phyloP scores from a whole-genome alignment of 768 basidiomycete species.

The Pisolithus tinctorius region DNA sequence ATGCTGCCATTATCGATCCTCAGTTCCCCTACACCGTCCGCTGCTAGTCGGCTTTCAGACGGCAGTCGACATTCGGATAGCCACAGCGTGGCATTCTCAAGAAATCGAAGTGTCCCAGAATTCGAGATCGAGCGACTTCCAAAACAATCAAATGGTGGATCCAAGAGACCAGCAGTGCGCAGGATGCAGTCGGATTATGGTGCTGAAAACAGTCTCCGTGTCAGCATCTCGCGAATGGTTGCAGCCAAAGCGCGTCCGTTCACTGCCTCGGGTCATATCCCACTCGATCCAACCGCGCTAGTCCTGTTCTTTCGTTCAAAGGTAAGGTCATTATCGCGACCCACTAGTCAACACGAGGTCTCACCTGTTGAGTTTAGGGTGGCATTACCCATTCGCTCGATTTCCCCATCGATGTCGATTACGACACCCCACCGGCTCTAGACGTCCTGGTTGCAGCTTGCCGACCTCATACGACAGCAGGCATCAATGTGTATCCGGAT shows the following conservation, averaged over 20 bases:
- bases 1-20: conserved; percentile 26
- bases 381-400: conserved; percentile 76
- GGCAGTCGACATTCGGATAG: conserved; percentile 29
- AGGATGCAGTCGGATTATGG: conserved; percentile 38
- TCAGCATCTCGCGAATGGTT: conserved; percentile 50
- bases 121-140: conserved; percentile 62
- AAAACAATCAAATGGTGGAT: conserved; percentile 25
- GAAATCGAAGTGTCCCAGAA: conserved; percentile 40
- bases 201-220: conserved; percentile 47
- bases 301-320: conserved; percentile 76
- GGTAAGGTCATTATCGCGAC: conserved; percentile 33
- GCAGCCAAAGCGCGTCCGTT: conserved; percentile 56
- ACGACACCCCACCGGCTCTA: conserved; percentile 68
- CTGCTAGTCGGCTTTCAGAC: conserved; percentile 35
- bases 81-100: conserved; percentile 26
- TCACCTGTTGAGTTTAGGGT: conserved; percentile 37
- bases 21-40: conserved; percentile 26
- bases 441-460: conserved; percentile 75
- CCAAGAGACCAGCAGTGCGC: conserved; percentile 28
- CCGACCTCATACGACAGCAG: conserved; percentile 53
- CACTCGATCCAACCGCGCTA: conserved; percentile 59
- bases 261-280: conserved; percentile 61
- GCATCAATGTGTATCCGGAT: conserved; percentile 45
- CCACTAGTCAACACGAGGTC: not conserved
- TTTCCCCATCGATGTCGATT: conserved; percentile 74